Evolutionary conservation across 2,329 filamentous ascomycete species (phyloP).

Genomic region (Zasmidium cellare): DNA sequence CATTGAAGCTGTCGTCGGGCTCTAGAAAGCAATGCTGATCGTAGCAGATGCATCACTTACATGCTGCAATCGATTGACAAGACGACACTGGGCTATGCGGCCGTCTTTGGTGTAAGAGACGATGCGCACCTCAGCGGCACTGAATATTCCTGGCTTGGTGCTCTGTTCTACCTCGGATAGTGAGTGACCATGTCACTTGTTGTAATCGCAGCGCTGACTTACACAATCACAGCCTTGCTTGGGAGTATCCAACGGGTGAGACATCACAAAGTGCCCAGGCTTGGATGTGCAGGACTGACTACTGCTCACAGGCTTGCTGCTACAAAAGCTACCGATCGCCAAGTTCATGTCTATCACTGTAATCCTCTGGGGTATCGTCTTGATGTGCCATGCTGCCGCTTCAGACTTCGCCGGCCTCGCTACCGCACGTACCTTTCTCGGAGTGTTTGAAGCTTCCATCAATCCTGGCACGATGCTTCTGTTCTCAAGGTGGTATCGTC

Average conservation of each 20-base stretch:
- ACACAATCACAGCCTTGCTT: conserved; percentile 46
- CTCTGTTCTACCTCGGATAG: conserved; percentile 5
- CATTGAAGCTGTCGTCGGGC: neutral
- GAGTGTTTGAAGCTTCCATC: conserved; percentile 57
- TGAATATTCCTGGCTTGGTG: conserved; percentile 14
- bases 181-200: neutral
- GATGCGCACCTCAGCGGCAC: conserved; percentile 44
- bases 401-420: conserved; percentile 55
- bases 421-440: conserved; percentile 56
- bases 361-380: conserved; percentile 52
- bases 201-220: neutral
- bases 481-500: conserved; percentile 62
- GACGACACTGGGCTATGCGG: conserved; percentile 34
- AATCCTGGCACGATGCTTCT: conserved; percentile 65
- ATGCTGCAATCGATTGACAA: conserved; percentile 42
- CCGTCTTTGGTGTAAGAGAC: conserved; percentile 47
- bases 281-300: too few relatives aligned
- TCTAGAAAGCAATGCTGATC: too few relatives aligned
- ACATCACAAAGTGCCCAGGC: too few relatives aligned
- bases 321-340: conserved; percentile 1
- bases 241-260: conserved; percentile 27
- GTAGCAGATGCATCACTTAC: conserved; percentile 27
- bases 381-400: conserved; percentile 35
- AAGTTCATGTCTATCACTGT: conserved; percentile 2
- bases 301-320: neutral